Base-by-base conservation (phyloP, 2,329 filamentous ascomycete species). In the Coleophoma crateriformis region DNA sequence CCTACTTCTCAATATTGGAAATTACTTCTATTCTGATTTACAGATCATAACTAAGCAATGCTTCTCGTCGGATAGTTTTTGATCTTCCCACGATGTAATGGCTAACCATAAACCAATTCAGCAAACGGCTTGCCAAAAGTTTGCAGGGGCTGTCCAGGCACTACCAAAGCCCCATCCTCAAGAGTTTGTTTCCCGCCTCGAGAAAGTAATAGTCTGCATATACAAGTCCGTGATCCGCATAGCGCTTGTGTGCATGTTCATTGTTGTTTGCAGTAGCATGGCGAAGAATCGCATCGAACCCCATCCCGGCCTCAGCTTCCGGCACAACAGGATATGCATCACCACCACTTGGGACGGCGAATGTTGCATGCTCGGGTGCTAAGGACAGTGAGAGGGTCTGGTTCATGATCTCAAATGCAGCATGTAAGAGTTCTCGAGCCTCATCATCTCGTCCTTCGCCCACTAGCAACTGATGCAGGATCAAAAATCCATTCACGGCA, bases 401-500 rank as follows among this genome's bases (percentile, higher is more conserved):
- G 14, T 48, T 53, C 4, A 54, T 50, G n/a, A 61, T 53, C 11
- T 59, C 47, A 48, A 57, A 55, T 46, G 40, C 57, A 20, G 49
- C 48, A 33, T 46, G 37, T 15, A 52, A 19, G 19, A 35, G 40
- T 52, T 7, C 50, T 45, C 32, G 52, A 55, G 13, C 49, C 50
- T 49, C 41, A 10, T 39, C 20, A 38, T 3, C 13, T 38, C 15
- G 35, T n/a, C 15, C 35, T 38, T n/a, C 35, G 7, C 14, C 13
- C 5, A 38, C 15, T n/a, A 52, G 42, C 12, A 42, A 20, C 33
- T 53, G 48, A 32, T 51, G 53, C 7, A 72, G 64, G 8, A 71
- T 54, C 6, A 73, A 45, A 3, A 73, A 46, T 0, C 70, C 71
- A 45, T 73, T 72, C 0, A 68, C 70, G 1, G 69, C 66, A 27